A percentile compares a stretch with the other conserved stretches of the same genome.
Evolutionary conservation across 1,284 basidiomycete species (phyloP).

Genomic region (Rhodotorula glutinis): DNA sequence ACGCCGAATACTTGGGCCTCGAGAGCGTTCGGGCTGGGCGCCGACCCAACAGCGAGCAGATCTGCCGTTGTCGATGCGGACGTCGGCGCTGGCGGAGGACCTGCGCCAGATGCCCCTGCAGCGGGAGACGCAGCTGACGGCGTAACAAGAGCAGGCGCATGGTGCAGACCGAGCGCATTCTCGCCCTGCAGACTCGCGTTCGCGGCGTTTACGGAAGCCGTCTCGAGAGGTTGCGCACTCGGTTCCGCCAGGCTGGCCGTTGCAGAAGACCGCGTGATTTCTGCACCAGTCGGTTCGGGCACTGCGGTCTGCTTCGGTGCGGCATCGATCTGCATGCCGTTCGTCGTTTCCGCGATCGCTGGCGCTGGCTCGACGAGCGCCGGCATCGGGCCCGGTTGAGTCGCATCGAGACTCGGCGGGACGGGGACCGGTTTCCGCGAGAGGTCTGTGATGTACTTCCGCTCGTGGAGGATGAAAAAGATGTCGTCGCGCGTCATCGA

Average conservation of each 20-base stretch:
- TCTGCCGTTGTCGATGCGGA: too few relatives aligned
- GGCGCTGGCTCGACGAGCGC: neutral
- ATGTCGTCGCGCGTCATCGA: constrained; percentile 91
- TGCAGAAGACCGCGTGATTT: neutral
- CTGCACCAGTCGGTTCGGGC: too few relatives aligned
- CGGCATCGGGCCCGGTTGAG: neutral
- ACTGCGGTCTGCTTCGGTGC: too few relatives aligned
- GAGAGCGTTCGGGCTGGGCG: too few relatives aligned
- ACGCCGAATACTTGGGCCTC: neutral
- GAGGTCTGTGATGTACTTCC: constrained; percentile 67
- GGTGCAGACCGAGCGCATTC: neutral
- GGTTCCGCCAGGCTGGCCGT: neutral
- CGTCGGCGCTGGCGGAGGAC: too few relatives aligned
- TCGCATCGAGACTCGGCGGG: constrained; percentile 25
- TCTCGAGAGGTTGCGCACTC: neutral
- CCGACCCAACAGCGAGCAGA: neutral
- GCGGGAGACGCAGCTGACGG: neutral
- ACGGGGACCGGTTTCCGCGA: constrained; percentile 28
- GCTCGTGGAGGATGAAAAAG: constrained; percentile 69
- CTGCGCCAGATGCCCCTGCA: too few relatives aligned
- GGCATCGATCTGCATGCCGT: neutral
- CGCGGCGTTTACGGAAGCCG: neutral
- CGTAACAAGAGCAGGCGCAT: neutral
- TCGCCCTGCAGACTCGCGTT: neutral
- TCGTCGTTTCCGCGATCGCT: neutral